Percentiles rank a stretch among this genome's conserved stretches.
Evolutionary conservation across 1,139 yeast genomes (phyloP).

Genomic region (Magnusiomyces tetraspermus): DNA sequence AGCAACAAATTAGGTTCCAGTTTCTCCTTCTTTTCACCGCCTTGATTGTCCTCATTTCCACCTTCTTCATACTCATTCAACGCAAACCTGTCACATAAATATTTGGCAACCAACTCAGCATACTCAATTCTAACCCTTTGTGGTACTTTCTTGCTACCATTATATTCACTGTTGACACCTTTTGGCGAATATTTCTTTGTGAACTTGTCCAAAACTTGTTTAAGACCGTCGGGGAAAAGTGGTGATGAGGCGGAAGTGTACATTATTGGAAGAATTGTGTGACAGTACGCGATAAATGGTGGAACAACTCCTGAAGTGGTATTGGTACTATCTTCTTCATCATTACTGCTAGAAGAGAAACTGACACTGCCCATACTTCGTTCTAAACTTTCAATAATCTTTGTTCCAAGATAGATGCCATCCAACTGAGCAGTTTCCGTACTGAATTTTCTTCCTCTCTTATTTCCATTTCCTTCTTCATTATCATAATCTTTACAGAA

Average conservation of each 20-base stretch:
- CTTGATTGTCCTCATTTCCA: background rate
- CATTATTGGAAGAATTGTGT: background rate
- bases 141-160: background rate
- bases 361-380: background rate
- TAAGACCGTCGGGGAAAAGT: background rate
- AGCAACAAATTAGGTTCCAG: conserved; percentile 1
- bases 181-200: background rate
- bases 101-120: background rate
- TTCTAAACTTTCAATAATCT: background rate
- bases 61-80: background rate
- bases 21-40: background rate
- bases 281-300: background rate
- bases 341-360: background rate
- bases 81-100: background rate
- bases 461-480: background rate
- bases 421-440: background rate
- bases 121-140: background rate
- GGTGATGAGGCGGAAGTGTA: background rate
- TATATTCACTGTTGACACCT: no score
- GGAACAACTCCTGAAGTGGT: background rate
- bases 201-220: background rate
- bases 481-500: background rate
- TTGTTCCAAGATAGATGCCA: background rate
- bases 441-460: background rate
- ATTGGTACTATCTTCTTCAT: background rate